These are phyloP conservation scores for Tulasnella sp. DNA, from an alignment of 768 basidiomycete species.

Conservation along the genomic window DNA sequence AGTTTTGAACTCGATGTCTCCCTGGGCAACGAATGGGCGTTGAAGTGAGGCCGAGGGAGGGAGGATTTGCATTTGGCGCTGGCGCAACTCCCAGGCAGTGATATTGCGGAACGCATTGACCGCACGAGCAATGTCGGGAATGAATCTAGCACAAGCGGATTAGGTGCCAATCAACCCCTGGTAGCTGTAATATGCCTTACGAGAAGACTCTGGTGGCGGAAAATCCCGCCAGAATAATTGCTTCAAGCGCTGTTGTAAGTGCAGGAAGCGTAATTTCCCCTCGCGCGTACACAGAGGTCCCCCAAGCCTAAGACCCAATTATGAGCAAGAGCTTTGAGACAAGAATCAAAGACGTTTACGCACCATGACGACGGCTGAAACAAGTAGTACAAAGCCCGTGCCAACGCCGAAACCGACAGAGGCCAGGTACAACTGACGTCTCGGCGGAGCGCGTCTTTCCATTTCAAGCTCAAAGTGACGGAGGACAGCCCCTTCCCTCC, in stretches of 20 bases:
- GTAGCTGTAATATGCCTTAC: background rate
- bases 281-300: background rate
- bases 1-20: background rate
- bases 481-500: background rate
- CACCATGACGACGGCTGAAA: constrained; percentile 5
- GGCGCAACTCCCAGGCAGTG: constrained; percentile 1
- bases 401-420: constrained; percentile 2
- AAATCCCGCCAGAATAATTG: background rate
- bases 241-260: background rate
- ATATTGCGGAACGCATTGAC: constrained; percentile 13
- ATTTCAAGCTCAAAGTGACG: constrained; percentile 12
- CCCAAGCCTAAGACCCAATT: background rate
- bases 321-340: background rate
- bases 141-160: background rate
- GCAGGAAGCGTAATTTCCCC: background rate
- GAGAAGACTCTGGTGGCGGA: background rate
- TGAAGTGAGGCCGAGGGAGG: background rate
- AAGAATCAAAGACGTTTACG: background rate
- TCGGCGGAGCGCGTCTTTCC: background rate
- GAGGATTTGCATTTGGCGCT: constrained; percentile 23
- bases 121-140: constrained; percentile 29
- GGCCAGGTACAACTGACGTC: background rate
- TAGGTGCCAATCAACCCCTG: background rate
- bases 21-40: background rate
- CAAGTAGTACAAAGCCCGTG: background rate